Conservation (phyloP, 2,329 filamentous ascomycete species). For the Aspergillus ochraceus region DNA sequence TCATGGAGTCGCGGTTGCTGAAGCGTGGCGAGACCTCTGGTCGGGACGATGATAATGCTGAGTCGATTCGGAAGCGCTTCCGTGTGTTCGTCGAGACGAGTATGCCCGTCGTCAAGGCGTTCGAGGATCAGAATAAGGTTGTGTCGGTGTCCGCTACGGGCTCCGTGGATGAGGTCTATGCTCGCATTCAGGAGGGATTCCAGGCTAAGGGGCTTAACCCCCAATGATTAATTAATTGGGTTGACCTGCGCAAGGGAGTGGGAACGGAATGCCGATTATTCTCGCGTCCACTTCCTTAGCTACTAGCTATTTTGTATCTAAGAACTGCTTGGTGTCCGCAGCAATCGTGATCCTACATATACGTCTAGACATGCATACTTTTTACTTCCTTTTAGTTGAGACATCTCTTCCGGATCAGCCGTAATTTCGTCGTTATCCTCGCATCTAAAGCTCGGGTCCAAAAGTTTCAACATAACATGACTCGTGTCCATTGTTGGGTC, state of each 20-base stretch:
- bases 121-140: slow-evolving; percentile 72
- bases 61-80: slow-evolving; percentile 96
- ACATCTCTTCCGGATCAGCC: background rate
- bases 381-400: background rate
- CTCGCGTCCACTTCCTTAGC: too few relatives aligned
- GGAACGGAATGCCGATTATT: too few relatives aligned
- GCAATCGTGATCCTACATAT: background rate
- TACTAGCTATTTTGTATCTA: background rate
- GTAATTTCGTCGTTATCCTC: background rate
- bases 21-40: slow-evolving; percentile 92
- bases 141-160: slow-evolving; percentile 75
- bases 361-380: background rate
- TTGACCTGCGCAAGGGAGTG: background rate
- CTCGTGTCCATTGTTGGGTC: slow-evolving; percentile 20
- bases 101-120: slow-evolving; percentile 94
- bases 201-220: slow-evolving; percentile 41
- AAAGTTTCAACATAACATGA: slow-evolving; percentile 14
- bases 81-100: slow-evolving; percentile 90
- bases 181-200: slow-evolving; percentile 52
- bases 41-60: slow-evolving; percentile 87
- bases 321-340: background rate
- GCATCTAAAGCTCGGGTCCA: background rate
- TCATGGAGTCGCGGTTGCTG: slow-evolving; percentile 80
- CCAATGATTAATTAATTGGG: slow-evolving; percentile 15
- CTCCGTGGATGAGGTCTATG: slow-evolving; percentile 64